Evolutionary conservation across 1,284 basidiomycete species (phyloP).

Genomic region (Ustilago shanxiensis): DNA sequence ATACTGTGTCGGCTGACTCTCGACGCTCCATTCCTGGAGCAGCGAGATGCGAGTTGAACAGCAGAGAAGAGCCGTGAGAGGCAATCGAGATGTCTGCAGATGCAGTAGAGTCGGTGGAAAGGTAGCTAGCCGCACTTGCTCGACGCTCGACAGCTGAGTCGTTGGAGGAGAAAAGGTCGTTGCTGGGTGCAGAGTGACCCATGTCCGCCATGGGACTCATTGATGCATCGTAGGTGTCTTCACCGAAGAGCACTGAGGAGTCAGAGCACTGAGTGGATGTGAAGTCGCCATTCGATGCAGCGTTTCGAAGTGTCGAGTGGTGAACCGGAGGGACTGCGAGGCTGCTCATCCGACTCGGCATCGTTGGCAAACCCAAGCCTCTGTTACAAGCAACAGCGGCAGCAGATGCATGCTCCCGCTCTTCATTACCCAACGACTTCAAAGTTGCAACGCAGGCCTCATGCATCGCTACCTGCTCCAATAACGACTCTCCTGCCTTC

Average conservation of each 20-base stretch:
- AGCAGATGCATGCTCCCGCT: slow-evolving; percentile 26
- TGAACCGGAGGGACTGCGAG: slow-evolving; percentile 4
- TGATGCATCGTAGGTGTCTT: slow-evolving; percentile 30
- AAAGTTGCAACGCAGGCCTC: slow-evolving; percentile 38
- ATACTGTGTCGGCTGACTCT: slow-evolving; percentile 17
- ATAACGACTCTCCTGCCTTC: slow-evolving; percentile 36
- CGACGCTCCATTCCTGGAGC: slow-evolving; percentile 25
- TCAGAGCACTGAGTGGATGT: slow-evolving; percentile 21
- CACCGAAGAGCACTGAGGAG: slow-evolving; percentile 24
- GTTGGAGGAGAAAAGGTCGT: neutral
- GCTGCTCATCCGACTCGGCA: slow-evolving; percentile 28
- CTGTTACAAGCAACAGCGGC: slow-evolving; percentile 13
- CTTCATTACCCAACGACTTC: slow-evolving; percentile 18
- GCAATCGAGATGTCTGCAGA: slow-evolving; percentile 29
- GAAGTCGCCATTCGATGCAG: slow-evolving; percentile 26
- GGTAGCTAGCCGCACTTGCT: slow-evolving; percentile 34
- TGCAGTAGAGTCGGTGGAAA: slow-evolving; percentile 36
- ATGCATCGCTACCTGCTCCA: slow-evolving; percentile 49
- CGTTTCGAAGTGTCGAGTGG: slow-evolving; percentile 7
- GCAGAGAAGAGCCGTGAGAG: slow-evolving; percentile 41
- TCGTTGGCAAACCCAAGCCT: slow-evolving; percentile 5
- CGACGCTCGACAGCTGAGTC: slow-evolving; percentile 12
- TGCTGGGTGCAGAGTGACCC: slow-evolving; percentile 18
- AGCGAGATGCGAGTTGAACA: slow-evolving; percentile 33
- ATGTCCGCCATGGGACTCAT: slow-evolving; percentile 46